Base-by-base conservation (phyloP, 805 yeast species). In the Ogataea corticis region DNA sequence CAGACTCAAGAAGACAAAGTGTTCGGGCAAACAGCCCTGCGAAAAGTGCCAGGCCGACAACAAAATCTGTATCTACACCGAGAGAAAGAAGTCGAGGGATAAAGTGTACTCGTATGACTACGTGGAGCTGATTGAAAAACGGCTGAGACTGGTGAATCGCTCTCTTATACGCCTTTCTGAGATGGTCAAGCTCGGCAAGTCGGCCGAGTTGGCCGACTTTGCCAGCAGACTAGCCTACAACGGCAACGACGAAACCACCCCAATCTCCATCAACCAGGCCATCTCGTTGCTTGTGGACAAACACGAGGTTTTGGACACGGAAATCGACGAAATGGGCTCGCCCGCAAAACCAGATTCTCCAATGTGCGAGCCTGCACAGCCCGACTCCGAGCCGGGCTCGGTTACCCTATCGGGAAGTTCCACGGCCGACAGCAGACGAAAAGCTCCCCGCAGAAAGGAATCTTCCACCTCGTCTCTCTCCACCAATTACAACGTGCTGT, bases 11-110 rank as follows among this genome's bases (percentile, higher is more conserved):
- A 80, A 80, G 63, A 80, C 84, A 4, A 80, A 80, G 50, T 80
- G 86, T 59, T 80, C 79, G 46, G 86, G 86, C 16, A 71, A 72
- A 40, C 77, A 77, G 50, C 85, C 86, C 0, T 80, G 86, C 53
- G 72, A 73, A 30, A 70, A 77, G 44, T 80, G 86, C 56, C 58
- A 69, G 7, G 64, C 69, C 7, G 83, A 79, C 51, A 80, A 80
- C 61, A 79, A 77, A 57, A 70, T 80, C 27, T 80, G 86, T 59
- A 74, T 79, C 2, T 80, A 77, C 56, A 75, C 81, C 2, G 83
- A 80, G 49, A 71, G 80, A 56, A 75, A 72, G 58, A 75, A 73
- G 51, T 66, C 68, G 39, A 75, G 70, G 45, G 85, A 82, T 38
- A 80, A 80, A 58, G 66, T 68, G 21, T 80, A 79, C 50, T 82